Base-by-base conservation (phyloP, 371 early-diverging fungal species). In the Mucor irregularis region DNA sequence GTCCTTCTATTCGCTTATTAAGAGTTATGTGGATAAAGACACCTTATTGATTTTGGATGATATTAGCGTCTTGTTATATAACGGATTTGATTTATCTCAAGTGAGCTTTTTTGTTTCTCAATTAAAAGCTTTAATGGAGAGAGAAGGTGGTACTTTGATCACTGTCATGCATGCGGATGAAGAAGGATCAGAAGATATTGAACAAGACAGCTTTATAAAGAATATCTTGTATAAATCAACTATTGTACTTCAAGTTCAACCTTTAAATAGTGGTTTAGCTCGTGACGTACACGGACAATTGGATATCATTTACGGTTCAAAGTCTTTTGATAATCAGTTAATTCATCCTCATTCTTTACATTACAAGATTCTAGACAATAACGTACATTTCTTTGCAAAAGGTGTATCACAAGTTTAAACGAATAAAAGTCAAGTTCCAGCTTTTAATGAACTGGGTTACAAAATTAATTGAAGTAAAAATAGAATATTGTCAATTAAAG, bases 261-360 rank as follows among this genome's bases (percentile, higher is more conserved):
- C 81, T 2, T 64, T 89, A 11, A 73, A 76, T 40, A 86, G 87
- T 52, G 90, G 90, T 19, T 69, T 80, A 31, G 82, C 86, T 16
- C 74, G 83, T 37, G 88, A 88, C 42, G 83, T 89, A 0, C 83
- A 86, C 58, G 90, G 90, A 22, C 83, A 87, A 71, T 39, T 85
- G 11, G 82, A 80, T 4, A 69, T 84, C 22, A 29, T 84, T 19
- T 67, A 74, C 68, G 83, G 85, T 2, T 22, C 69, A 73, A 47
- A 64, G 61, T 31, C 34, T 69, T 34, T 54, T 60, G 22, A 45
- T 7, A 11, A 24, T 38, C 28, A 50, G n/a, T 17, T 16, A 35
- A 17, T 19, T 40, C 1, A 31, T 5, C 52, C 66, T 30, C 80
- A 76, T 49, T 70, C 83, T 9, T 45, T 87, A 49, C 87, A 87